Evolutionary conservation across 192 early-diverging fungal genomes (phyloP), one percentile per base, ranked within the genome.

Genomic region (Fimicolochytrium jonesii): DNA sequence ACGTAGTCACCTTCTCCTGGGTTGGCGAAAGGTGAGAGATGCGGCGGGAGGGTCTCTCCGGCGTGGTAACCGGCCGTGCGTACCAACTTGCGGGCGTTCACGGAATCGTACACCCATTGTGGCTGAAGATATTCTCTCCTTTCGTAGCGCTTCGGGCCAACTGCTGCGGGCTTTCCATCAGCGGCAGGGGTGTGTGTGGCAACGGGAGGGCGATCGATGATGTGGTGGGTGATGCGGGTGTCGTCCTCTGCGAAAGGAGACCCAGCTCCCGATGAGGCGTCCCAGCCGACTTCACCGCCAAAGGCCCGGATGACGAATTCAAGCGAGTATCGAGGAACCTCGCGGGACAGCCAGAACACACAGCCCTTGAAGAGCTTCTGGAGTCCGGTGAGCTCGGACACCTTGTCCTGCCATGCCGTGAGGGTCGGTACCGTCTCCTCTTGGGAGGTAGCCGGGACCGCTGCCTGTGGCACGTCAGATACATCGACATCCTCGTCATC

Each of bases 81-180:
- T 46, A 97, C 67, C 31, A 95, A 69, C 51, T 88, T 85, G 6
- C 81, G 73, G 20, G 91, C 89, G 55, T 99, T 99, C 56, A 96
- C 79, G 64, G 84, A 87, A 70, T 99, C 96, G 76, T 89, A 93
- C 17, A 94, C 80, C 96, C 96, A 99, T 73, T 99, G 96, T n/a
- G 96, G 96, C 74, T 97, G 96, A 34, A 97, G 77, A 61, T 93
- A 96, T 10, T 77, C 77, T 66, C 93, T 85, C 32, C 70, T 34
- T 0, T 68, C 59, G 32, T 59, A 45, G 23, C 46, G 48, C 28
- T 36, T 29, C 18, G 58, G 6, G n/a, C 53, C 53, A 20, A n/a
- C 30, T 35, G 46, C 56, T 10, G n/a, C n/a, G n/a, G n/a, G 23
- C 28, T 57, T 66, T 9, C 18, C 52, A 49, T 55, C 25, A 2